These are phyloP conservation scores for Ophiosphaerella korrae DNA, from an alignment of 2,329 filamentous ascomycete genomes.

Conservation along the genomic window DNA sequence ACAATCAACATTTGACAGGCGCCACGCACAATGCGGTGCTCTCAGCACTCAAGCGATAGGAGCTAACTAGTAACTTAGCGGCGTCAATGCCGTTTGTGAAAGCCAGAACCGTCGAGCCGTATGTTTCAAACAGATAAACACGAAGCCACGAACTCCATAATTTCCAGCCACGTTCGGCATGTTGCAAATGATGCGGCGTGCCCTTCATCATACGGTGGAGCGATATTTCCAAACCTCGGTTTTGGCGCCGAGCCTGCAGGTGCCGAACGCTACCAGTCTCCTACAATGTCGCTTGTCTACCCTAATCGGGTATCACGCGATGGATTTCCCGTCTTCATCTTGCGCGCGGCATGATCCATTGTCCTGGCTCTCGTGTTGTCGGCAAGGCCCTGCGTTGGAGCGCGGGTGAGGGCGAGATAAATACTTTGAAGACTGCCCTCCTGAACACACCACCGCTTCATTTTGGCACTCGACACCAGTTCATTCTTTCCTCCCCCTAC, in stretches of 20 bases:
- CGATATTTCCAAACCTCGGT: conserved; percentile 9
- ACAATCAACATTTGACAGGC: conserved; percentile 18
- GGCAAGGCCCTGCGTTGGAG: not conserved
- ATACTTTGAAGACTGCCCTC: conserved; percentile 20
- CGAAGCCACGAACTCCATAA: conserved; percentile 10
- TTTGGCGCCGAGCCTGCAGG: conserved; percentile 18
- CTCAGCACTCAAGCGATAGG: conserved; percentile 16
- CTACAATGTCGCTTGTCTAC: conserved; percentile 32
- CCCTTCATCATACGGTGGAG: conserved; percentile 10
- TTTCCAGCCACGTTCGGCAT: conserved; percentile 6
- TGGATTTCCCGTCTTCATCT: conserved; percentile 13
- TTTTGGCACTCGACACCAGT: conserved; percentile 31
- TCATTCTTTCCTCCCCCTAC: conserved; percentile 30
- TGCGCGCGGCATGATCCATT: conserved; percentile 21
- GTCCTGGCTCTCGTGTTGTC: conserved; percentile 12
- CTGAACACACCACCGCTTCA: conserved; percentile 28
- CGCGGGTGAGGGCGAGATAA: conserved; percentile 19
- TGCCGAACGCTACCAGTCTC: conserved; percentile 20
- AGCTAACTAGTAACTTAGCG: conserved; percentile 32
- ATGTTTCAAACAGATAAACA: conserved; percentile 26
- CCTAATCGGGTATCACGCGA: conserved; percentile 19
- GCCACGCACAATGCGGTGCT: conserved; percentile 16
- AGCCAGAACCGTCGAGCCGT: conserved; percentile 18
- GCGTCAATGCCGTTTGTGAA: conserved; percentile 14
- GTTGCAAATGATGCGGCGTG: conserved; percentile 3